Evolutionary conservation across 176 grass and related monocot genomes (phyloP).

Genomic region (Tillandsia fasciculata): DNA sequence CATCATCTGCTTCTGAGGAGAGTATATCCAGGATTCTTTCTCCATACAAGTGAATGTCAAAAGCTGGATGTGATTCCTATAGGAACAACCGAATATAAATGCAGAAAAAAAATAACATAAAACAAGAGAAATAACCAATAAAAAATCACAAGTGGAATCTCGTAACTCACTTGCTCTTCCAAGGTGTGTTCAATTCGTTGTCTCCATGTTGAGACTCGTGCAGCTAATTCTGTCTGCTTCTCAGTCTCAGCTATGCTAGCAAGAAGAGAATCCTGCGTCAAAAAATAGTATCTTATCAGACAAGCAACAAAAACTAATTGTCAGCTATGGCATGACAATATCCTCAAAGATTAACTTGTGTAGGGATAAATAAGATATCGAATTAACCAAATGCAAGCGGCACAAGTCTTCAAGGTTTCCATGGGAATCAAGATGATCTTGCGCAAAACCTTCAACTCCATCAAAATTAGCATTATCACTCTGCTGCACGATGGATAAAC

Average conservation of each 20-base stretch:
- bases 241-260: constrained; percentile 74
- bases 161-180: constrained; percentile 69
- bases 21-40: constrained; percentile 62
- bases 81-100: constrained; percentile 6
- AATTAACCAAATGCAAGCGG: constrained; percentile 63
- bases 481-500: constrained; percentile 28
- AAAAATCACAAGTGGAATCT: not conserved
- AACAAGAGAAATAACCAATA: not conserved
- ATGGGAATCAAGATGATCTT: constrained; percentile 33
- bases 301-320: not conserved
- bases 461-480: constrained; percentile 18
- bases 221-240: constrained; percentile 74
- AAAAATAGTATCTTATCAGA: not conserved
- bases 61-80: constrained; percentile 77
- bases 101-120: not conserved
- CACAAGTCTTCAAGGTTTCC: constrained; percentile 74
- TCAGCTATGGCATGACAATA: not conserved
- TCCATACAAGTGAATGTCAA: constrained; percentile 90
- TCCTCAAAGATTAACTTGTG: no score
- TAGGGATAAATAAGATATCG: not conserved
- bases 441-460: constrained; percentile 23
- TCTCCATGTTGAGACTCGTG: constrained; percentile 95
- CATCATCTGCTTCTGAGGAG: constrained; percentile 34
- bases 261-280: constrained; percentile 55
- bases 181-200: constrained; percentile 72